A percentile compares a stretch with the other conserved stretches of the same genome.
These are phyloP conservation scores for Pythium myriotylum DNA, from an alignment of 352 stramenopile species.

Conservation along the genomic window DNA sequence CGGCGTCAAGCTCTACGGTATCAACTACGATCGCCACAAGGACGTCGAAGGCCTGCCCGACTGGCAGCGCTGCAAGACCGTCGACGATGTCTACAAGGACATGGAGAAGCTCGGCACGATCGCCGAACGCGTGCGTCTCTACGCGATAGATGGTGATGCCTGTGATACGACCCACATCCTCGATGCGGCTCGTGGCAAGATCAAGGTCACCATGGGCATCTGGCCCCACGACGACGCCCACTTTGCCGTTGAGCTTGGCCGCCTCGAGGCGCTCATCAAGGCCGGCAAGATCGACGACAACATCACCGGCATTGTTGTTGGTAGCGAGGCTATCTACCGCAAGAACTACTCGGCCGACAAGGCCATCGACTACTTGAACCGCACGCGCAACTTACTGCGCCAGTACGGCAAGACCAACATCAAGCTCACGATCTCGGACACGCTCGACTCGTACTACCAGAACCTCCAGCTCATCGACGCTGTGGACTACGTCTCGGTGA, in stretches of 20 bases:
- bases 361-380: conserved; percentile 61
- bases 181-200: conserved; percentile 40
- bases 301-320: conserved; percentile 57
- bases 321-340: conserved; percentile 74
- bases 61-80: conserved; percentile 44
- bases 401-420: conserved; percentile 39
- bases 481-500: conserved; percentile 71
- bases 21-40: conserved; percentile 80
- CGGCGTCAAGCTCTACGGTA: conserved; percentile 61
- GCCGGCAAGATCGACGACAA: conserved; percentile 38
- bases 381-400: conserved; percentile 55
- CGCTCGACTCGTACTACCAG: conserved; percentile 70
- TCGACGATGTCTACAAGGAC: conserved; percentile 49
- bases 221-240: conserved; percentile 48
- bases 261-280: conserved; percentile 33
- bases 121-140: conserved; percentile 66
- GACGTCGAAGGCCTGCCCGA: conserved; percentile 47
- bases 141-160: conserved; percentile 62
- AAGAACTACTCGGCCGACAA: conserved; percentile 46
- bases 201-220: conserved; percentile 66
- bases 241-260: conserved; percentile 41
- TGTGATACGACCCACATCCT: conserved; percentile 45
- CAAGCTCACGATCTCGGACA: conserved; percentile 69
- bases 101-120: conserved; percentile 51
- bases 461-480: conserved; percentile 60